Percentiles rank a stretch among this genome's conserved stretches.
Conservation (phyloP, 371 early-diverging fungal genomes). For the Racocetra persica region DNA sequence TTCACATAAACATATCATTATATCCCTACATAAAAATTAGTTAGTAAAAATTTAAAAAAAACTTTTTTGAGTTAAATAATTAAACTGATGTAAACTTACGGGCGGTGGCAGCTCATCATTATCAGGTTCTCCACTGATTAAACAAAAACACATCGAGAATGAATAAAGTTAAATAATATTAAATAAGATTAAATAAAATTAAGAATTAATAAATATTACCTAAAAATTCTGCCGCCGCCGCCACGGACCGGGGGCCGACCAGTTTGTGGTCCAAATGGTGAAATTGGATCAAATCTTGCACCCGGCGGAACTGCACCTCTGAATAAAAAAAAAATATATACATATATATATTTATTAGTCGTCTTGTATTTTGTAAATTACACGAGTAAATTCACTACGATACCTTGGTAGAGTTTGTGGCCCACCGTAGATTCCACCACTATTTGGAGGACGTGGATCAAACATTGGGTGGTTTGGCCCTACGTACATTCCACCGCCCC, state of each 20-base stretch:
- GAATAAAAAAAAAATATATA: not conserved
- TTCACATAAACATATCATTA: constrained; percentile 72
- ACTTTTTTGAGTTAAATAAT: not conserved
- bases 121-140: constrained; percentile 76
- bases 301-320: constrained; percentile 91
- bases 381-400: not conserved
- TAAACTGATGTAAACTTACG: constrained; percentile 51
- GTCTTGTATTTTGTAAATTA: too few relatives aligned
- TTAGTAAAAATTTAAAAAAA: not conserved
- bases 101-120: constrained; percentile 81
- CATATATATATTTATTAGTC: too few relatives aligned
- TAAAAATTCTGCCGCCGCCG: constrained; percentile 44
- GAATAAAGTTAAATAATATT: not conserved
- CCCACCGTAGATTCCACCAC: constrained; percentile 46
- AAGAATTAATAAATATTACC: constrained; percentile 35
- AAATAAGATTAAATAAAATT: too few relatives aligned
- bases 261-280: constrained; percentile 71
- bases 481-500: constrained; percentile 80
- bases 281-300: constrained; percentile 93
- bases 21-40: constrained; percentile 56
- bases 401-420: constrained; percentile 58
- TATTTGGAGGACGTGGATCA: constrained; percentile 53
- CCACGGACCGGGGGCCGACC: constrained; percentile 55
- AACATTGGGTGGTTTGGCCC: constrained; percentile 95
- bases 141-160: constrained; percentile 19